These are phyloP conservation scores for Phoma herbarum DNA, from an alignment of 2,329 filamentous ascomycete species.

Conservation along the genomic window DNA sequence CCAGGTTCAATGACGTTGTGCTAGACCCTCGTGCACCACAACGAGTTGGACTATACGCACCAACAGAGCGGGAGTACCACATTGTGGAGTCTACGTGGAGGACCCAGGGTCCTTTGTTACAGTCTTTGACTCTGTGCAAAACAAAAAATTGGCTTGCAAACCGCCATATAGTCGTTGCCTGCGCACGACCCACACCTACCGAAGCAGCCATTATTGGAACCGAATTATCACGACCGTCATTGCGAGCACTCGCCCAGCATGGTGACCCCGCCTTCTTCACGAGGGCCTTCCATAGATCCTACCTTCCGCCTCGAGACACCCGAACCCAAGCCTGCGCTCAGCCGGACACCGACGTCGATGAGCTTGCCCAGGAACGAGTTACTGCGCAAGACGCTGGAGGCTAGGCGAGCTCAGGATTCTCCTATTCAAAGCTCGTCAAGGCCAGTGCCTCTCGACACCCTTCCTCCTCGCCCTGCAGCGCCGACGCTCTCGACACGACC, in stretches of 20 bases:
- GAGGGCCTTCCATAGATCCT: slow-evolving; percentile 28
- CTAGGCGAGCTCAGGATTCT: slow-evolving; percentile 38
- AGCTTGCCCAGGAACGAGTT: slow-evolving; percentile 47
- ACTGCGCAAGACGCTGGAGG: slow-evolving; percentile 46
- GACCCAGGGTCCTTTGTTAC: slow-evolving; percentile 6
- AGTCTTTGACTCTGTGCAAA: slow-evolving; percentile 10
- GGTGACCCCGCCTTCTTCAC: slow-evolving; percentile 35
- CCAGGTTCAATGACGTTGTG: slow-evolving; percentile 17
- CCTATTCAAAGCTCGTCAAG: slow-evolving; percentile 18
- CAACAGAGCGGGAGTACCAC: background rate
- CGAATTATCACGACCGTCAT: slow-evolving; percentile 4
- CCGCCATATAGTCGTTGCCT: slow-evolving; percentile 12
- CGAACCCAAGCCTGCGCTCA: slow-evolving; percentile 22
- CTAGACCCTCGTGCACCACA: slow-evolving; percentile 7
- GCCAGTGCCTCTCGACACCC: background rate
- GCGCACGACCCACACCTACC: slow-evolving; percentile 1
- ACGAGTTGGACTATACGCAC: background rate
- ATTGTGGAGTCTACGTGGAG: slow-evolving; percentile 2
- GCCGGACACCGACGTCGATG: slow-evolving; percentile 27
- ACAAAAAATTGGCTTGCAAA: slow-evolving; percentile 12
- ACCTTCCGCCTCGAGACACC: slow-evolving; percentile 33
- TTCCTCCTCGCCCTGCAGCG: background rate
- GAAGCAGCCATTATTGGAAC: slow-evolving; percentile 1
- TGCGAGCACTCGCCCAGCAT: slow-evolving; percentile 24
- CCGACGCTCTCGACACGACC: slow-evolving; percentile 9